Evolutionary conservation across 345 rosid species (phyloP), one percentile per base, ranked within the genome.

Genomic region (Dovyalis caffra): DNA sequence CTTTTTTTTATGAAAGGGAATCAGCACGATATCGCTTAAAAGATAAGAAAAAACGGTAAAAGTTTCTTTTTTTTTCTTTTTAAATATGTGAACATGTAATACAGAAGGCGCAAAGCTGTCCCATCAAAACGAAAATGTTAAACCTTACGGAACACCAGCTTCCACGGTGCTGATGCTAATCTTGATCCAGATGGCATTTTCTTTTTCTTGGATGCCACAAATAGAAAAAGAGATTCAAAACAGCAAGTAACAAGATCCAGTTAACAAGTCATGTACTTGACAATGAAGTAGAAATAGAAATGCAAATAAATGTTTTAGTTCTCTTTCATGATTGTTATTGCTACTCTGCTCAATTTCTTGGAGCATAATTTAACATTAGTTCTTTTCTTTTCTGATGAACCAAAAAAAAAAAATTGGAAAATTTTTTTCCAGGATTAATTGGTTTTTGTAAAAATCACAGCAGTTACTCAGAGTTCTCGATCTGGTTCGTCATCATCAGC

Each of bases 381-480:
- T n/a, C n/a, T n/a, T n/a, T n/a, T n/a, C n/a, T n/a, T n/a, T n/a
- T n/a, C n/a, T n/a, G n/a, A n/a, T n/a, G n/a, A n/a, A n/a, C n/a
- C n/a, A n/a, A n/a, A n/a, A n/a, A n/a, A n/a, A n/a, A n/a, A n/a
- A n/a, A n/a, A n/a, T n/a, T 53, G 60, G 3, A 23, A n/a, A 53
- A n/a, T 21, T 3, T 3, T 12, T 8, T 53, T 26, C 60, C 60
- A 53, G 12, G 60, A n/a, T 26, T 3, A 26, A 53, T 53, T 23
- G 60, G 9, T 53, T 23, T 26, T n/a, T n/a, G n/a, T 18, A 43
- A 9, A 53, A 53, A 53, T 53, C 4, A 51, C 8, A 31, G 53
- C 1, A 53, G 33, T 29, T 26, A 7, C 63, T 83, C 80, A 89
- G 29, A 86, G 87, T 75, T 89, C 90, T 64, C 66, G 86, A 28